phyloP scores from a whole-genome alignment of 345 rosid genomes.

The Iberis pinnata region DNA sequence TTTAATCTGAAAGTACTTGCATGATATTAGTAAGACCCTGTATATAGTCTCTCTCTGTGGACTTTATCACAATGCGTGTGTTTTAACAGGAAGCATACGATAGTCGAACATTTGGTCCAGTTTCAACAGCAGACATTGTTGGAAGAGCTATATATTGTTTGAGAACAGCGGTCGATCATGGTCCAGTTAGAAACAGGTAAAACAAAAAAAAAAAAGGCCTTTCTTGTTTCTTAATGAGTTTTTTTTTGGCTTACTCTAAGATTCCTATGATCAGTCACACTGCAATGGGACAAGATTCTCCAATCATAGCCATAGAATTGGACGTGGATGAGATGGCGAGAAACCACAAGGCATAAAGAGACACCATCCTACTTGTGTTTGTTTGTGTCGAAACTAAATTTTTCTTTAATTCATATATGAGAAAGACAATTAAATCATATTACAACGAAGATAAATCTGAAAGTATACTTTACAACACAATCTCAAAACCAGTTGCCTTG shows the following conservation, averaged over 20 bases:
- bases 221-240: not conserved
- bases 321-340: constrained; percentile 88
- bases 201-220: not conserved
- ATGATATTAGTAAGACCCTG: no score
- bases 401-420: constrained; percentile 15
- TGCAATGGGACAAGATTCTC: constrained; percentile 58
- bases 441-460: constrained; percentile 8
- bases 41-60: not conserved
- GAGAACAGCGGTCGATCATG: constrained; percentile 82
- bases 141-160: constrained; percentile 84
- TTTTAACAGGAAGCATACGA: constrained; percentile 73
- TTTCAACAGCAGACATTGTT: constrained; percentile 58
- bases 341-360: constrained; percentile 51
- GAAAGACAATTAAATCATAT: constrained; percentile 9
- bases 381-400: constrained; percentile 3
- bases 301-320: constrained; percentile 79
- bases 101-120: constrained; percentile 84
- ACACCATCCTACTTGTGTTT: not conserved
- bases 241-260: not conserved
- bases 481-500: constrained; percentile 4
- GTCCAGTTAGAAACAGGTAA: constrained; percentile 87
- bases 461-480: not conserved
- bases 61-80: not conserved
- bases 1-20: no score
- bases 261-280: constrained; percentile 36